phyloP scores from a whole-genome alignment of 139 green algal species.

The Desmodesmus armatus region DNA sequence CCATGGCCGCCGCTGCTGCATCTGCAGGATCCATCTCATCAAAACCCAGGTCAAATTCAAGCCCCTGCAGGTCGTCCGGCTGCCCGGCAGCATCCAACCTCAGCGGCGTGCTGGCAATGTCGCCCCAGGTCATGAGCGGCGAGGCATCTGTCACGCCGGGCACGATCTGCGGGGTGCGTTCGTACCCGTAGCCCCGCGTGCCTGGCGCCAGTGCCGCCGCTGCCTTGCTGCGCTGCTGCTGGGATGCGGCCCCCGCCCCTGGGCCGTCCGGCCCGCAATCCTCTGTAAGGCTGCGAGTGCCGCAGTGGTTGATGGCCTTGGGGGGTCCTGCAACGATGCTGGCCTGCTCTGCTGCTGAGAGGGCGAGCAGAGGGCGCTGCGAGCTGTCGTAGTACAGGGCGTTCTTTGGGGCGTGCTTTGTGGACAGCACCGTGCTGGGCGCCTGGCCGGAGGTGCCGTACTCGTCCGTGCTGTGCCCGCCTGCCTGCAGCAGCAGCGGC shows the following conservation, averaged over 20 bases:
- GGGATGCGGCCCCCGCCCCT: slow-evolving; percentile 10
- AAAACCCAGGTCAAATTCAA: not conserved
- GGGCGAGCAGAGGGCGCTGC: slow-evolving; percentile 54
- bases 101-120: slow-evolving; percentile 84
- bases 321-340: slow-evolving; percentile 67
- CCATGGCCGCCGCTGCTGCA: not conserved
- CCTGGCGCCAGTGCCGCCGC: slow-evolving; percentile 4
- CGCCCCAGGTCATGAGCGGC: slow-evolving; percentile 92
- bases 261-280: not conserved
- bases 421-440: slow-evolving; percentile 62
- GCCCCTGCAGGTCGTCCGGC: not conserved
- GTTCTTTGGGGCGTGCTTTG: slow-evolving; percentile 73
- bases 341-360: slow-evolving; percentile 64
- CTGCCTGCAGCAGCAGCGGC: slow-evolving; percentile 46
- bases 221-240: not conserved
- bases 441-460: slow-evolving; percentile 81
- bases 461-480: slow-evolving; percentile 65
- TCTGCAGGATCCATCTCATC: not conserved
- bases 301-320: slow-evolving; percentile 72
- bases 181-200: slow-evolving; percentile 43
- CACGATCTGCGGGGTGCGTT: slow-evolving; percentile 51
- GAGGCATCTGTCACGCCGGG: slow-evolving; percentile 58
- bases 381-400: slow-evolving; percentile 77
- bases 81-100: slow-evolving; percentile 62
- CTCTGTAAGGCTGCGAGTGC: slow-evolving; percentile 66